Evolutionary conservation across 1,139 yeast genomes (phyloP).

Genomic region (Groenewaldozyma sp.): DNA sequence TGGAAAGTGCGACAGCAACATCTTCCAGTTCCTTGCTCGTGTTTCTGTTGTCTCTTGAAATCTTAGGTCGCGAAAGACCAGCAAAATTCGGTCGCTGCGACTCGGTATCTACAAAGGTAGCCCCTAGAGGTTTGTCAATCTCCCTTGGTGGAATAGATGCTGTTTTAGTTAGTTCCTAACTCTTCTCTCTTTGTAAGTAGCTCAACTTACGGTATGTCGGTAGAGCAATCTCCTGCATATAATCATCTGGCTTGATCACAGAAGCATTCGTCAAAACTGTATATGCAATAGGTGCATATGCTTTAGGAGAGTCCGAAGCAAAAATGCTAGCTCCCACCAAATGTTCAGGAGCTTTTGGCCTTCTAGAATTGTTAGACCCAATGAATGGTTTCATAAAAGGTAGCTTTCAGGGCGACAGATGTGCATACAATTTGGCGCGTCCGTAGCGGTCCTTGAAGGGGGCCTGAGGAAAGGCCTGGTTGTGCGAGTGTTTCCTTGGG

Average conservation of each 20-base stretch:
- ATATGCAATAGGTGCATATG: constrained; percentile 26
- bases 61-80: constrained; percentile 14
- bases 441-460: too few relatives aligned
- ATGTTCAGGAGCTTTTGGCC: constrained; percentile 1
- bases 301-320: constrained; percentile 22
- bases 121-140: constrained; percentile 19
- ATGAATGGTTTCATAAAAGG: too few relatives aligned
- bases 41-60: constrained; percentile 12
- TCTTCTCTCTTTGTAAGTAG: not conserved
- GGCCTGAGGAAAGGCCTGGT: too few relatives aligned
- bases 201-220: constrained; percentile 21
- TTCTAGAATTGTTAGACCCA: too few relatives aligned
- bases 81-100: constrained; percentile 17
- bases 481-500: too few relatives aligned
- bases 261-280: constrained; percentile 16
- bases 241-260: constrained; percentile 20
- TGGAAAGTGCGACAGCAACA: not conserved
- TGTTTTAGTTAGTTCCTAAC: constrained; percentile 1
- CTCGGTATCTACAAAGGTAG: constrained; percentile 27
- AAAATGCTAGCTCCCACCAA: constrained; percentile 17
- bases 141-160: constrained; percentile 18
- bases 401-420: too few relatives aligned
- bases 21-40: not conserved
- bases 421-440: too few relatives aligned
- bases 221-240: constrained; percentile 19